These are phyloP conservation scores for Phytophthora fragariae DNA, from an alignment of 352 stramenopile genomes.

Conservation along the genomic window DNA sequence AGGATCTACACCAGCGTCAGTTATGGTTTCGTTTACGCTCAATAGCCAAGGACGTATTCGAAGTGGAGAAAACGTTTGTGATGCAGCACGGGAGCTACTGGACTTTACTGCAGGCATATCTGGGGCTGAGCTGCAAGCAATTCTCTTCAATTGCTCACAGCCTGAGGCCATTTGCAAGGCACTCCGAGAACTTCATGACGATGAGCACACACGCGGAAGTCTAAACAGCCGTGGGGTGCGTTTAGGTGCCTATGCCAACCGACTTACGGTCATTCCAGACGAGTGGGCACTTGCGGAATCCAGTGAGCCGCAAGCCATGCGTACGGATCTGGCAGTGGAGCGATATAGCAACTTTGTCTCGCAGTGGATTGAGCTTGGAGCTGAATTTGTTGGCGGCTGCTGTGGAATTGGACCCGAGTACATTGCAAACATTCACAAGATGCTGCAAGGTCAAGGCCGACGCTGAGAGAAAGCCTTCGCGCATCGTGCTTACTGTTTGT, in stretches of 20 bases:
- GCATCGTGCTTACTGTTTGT: too few relatives aligned
- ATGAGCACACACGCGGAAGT: conserved; percentile 24
- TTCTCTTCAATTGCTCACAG: conserved; percentile 93
- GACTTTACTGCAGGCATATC: conserved; percentile 33
- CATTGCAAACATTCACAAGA: conserved; percentile 65
- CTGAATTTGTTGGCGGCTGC: conserved; percentile 89
- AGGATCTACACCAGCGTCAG: conserved; percentile 32
- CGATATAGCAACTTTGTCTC: conserved; percentile 78
- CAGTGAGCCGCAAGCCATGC: conserved; percentile 80
- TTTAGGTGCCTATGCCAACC: conserved; percentile 91
- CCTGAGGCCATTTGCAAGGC: conserved; percentile 87
- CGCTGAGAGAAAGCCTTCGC: conserved; percentile 11
- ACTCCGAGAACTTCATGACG: conserved; percentile 55
- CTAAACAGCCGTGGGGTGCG: conserved; percentile 33
- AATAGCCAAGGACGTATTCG: conserved; percentile 67
- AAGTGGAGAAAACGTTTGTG: conserved; percentile 68
- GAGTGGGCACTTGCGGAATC: conserved; percentile 83
- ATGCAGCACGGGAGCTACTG: conserved; percentile 53
- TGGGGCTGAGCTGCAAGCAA: conserved; percentile 48
- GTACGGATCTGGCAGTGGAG: conserved; percentile 77
- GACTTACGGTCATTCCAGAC: conserved; percentile 79
- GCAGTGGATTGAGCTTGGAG: conserved; percentile 67
- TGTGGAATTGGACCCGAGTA: conserved; percentile 91
- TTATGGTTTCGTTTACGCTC: conserved; percentile 91
- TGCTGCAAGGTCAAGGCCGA: conserved; percentile 34